Conservation (phyloP, 2,329 filamentous ascomycete species). For the Colletotrichum sp. region DNA sequence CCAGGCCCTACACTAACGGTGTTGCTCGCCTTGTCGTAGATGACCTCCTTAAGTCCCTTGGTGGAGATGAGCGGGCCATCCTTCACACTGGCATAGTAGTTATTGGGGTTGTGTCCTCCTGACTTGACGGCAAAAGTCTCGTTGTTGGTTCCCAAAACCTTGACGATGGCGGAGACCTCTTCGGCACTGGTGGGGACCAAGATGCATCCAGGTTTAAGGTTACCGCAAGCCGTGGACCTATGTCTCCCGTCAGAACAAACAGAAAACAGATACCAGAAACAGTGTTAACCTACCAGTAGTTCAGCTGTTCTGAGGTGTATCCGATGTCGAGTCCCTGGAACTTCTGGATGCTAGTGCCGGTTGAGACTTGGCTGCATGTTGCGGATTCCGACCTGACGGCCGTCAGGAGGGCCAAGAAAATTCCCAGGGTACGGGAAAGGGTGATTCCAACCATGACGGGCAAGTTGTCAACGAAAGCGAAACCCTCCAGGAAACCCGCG, state of each 20-base stretch:
- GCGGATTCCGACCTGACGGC: neutral
- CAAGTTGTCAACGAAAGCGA: neutral
- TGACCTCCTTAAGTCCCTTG: constrained; percentile 44
- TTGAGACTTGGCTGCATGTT: neutral
- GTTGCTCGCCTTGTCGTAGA: constrained; percentile 38
- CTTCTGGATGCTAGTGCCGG: neutral
- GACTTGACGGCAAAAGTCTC: constrained; percentile 60
- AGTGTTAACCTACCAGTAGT: neutral
- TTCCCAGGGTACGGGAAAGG: neutral
- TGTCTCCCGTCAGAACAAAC: neutral
- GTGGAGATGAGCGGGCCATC: constrained; percentile 56
- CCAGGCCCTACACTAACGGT: constrained; percentile 50
- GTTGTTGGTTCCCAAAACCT: constrained; percentile 48
- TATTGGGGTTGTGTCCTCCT: constrained; percentile 63
- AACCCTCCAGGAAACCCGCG: neutral
- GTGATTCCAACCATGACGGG: neutral
- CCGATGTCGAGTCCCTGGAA: neutral
- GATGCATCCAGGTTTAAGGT: constrained; percentile 51
- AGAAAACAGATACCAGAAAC: neutral
- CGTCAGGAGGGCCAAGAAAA: neutral
- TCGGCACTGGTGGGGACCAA: constrained; percentile 50
- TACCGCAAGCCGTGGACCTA: constrained; percentile 46
- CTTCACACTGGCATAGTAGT: constrained; percentile 55
- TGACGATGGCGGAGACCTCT: constrained; percentile 59
- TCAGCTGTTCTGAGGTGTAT: neutral